These are phyloP conservation scores for Ascodesmis nigricans DNA, from an alignment of 495 filamentous ascomycete genomes.

Conservation along the genomic window DNA sequence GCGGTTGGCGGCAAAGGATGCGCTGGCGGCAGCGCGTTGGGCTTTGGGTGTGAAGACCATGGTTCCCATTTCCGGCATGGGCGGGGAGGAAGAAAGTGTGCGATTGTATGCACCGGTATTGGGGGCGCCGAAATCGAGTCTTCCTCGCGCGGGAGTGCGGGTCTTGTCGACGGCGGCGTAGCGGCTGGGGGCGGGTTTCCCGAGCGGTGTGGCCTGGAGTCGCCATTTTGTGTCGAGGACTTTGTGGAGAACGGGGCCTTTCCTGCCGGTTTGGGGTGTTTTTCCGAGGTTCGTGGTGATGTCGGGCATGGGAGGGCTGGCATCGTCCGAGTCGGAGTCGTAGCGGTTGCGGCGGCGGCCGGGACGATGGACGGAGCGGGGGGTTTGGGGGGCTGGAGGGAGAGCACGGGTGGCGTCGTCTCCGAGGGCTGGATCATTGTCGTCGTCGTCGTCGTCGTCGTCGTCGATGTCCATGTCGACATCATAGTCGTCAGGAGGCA, in stretches of 20 bases:
- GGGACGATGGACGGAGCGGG: constrained; percentile 15
- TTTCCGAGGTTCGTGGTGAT: constrained; percentile 26
- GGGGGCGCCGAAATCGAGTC: constrained; percentile 58
- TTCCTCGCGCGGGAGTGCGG: constrained; percentile 25
- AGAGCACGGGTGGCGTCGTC: constrained; percentile 25
- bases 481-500: constrained; percentile 14
- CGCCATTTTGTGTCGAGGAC: constrained; percentile 86
- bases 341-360: constrained; percentile 9
- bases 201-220: constrained; percentile 72
- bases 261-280: constrained; percentile 21
- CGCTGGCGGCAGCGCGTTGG: constrained; percentile 15
- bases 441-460: neutral
- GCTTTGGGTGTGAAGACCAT: constrained; percentile 5
- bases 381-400: constrained; percentile 26
- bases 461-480: constrained; percentile 24
- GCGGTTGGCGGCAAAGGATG: constrained; percentile 46
- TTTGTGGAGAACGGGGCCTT: constrained; percentile 63
- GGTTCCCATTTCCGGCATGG: constrained; percentile 3
- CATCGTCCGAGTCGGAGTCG: constrained; percentile 9
- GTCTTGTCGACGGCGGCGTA: constrained; percentile 25
- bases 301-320: constrained; percentile 2
- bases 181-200: constrained; percentile 18
- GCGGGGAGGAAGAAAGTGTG: constrained; percentile 66
- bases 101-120: no score
- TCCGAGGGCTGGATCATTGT: no score